These are phyloP conservation scores for Glycine latifolia DNA, from an alignment of 306 rosid genomes.

Conservation along the genomic window DNA sequence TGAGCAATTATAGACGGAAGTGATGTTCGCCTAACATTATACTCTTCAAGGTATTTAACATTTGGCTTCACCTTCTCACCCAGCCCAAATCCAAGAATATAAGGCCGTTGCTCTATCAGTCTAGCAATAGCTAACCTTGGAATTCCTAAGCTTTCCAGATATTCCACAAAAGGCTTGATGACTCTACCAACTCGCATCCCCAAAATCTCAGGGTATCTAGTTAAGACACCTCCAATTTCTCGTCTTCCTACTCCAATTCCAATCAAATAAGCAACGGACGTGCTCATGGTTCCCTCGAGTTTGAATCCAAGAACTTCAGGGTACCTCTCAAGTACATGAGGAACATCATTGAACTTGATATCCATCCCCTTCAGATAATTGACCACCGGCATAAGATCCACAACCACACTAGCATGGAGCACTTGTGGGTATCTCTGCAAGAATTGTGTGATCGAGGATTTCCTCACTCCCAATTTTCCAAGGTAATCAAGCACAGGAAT, in stretches of 20 bases:
- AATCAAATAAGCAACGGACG: constrained; percentile 90
- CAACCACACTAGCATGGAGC: constrained; percentile 94
- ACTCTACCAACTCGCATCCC: constrained; percentile 95
- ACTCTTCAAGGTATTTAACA: constrained; percentile 77
- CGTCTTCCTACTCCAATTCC: constrained; percentile 93
- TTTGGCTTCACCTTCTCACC: constrained; percentile 83
- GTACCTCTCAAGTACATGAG: constrained; percentile 87
- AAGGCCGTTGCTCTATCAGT: constrained; percentile 84
- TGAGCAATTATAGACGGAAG: constrained; percentile 83
- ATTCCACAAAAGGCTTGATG: constrained; percentile 94
- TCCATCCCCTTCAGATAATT: constrained; percentile 97
- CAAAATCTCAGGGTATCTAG: constrained; percentile 86
- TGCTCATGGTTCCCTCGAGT: constrained; percentile 99
- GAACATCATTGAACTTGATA: constrained; percentile 75
- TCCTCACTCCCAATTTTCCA: constrained; percentile 93
- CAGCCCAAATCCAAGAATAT: constrained; percentile 87
- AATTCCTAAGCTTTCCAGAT: constrained; percentile 81
- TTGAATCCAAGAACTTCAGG: constrained; percentile 92
- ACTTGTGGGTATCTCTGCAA: constrained; percentile 94
- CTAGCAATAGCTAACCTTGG: constrained; percentile 90
- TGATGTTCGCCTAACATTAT: constrained; percentile 64
- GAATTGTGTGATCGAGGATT: constrained; percentile 79
- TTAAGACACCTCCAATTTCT: constrained; percentile 85
- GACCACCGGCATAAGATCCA: constrained; percentile 88
- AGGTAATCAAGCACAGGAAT: constrained; percentile 98